Conservation (phyloP, 805 yeast genomes). For the Barnettozyma botsteinii region DNA sequence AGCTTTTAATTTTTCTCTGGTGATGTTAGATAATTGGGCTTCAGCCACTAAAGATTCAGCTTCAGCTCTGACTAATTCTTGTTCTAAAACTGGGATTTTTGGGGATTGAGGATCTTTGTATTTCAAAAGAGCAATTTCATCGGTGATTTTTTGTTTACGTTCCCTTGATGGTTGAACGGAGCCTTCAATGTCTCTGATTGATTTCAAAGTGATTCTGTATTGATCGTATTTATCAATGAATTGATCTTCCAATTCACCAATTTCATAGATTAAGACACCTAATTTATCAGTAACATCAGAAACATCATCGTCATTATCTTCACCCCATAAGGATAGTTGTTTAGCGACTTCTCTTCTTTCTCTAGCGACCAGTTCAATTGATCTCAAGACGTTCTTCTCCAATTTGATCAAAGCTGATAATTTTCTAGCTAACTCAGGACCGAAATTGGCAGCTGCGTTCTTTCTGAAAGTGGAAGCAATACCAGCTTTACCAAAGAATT, state of each 20-base stretch:
- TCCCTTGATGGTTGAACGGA: conserved; percentile 98
- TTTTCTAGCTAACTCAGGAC: conserved; percentile 92
- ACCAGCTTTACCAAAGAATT: conserved; percentile 71
- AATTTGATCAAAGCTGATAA: conserved; percentile 88
- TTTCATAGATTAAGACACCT: conserved; percentile 91
- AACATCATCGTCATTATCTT: conserved; percentile 94
- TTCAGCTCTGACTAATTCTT: conserved; percentile 97
- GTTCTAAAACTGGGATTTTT: conserved; percentile 91
- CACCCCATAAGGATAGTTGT: conserved; percentile 97
- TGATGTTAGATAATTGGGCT: conserved; percentile 96
- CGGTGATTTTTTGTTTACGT: conserved; percentile 95
- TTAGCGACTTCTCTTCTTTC: conserved; percentile 96
- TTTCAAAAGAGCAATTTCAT: conserved; percentile 94
- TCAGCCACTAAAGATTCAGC: conserved; percentile 98
- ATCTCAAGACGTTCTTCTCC: conserved; percentile 93
- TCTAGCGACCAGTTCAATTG: conserved; percentile 85
- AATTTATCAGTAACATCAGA: conserved; percentile 95
- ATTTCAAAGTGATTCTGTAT: conserved; percentile 92
- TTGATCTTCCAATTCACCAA: conserved; percentile 97
- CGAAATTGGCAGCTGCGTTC: conserved; percentile 83
- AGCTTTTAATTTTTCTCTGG: conserved; percentile 96
- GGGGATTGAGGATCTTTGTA: conserved; percentile 98
- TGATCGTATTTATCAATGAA: conserved; percentile 97
- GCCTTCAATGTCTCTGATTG: conserved; percentile 93
- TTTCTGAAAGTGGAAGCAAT: conserved; percentile 69